A percentile compares a stretch with the other conserved stretches of the same genome.
phyloP scores from a whole-genome alignment of 2,329 filamentous ascomycete species.

The Ophiosphaerella narmari region DNA sequence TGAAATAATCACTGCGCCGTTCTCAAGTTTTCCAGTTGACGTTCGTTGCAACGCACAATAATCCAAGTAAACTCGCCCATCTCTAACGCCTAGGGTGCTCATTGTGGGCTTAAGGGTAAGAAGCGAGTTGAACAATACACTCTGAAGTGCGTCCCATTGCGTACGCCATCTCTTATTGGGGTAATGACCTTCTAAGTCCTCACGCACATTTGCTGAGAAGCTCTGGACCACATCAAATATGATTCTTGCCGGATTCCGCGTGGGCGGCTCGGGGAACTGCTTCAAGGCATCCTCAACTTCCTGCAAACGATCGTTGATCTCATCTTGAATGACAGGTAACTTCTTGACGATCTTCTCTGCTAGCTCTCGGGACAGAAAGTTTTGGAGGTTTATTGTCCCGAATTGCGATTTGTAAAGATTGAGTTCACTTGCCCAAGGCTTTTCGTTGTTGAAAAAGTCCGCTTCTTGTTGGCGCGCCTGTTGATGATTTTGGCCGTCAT shows the following conservation, averaged over 20 bases:
- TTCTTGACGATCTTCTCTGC: conserved; percentile 49
- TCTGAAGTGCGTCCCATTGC: conserved; percentile 52
- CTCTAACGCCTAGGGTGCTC: conserved; percentile 7
- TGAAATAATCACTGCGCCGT: conserved; percentile 17
- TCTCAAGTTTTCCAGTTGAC: too few relatives aligned
- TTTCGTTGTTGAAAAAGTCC: conserved; percentile 52
- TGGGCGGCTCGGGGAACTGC: conserved; percentile 68
- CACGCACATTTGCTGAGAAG: conserved; percentile 61
- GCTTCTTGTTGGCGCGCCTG: conserved; percentile 56
- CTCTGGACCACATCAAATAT: conserved; percentile 63
- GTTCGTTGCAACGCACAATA: conserved; percentile 4
- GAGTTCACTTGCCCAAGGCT: conserved; percentile 55
- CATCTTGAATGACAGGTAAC: conserved; percentile 49
- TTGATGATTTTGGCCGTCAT: conserved; percentile 49
- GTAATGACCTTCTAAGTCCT: conserved; percentile 58
- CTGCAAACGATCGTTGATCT: conserved; percentile 54
- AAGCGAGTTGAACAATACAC: conserved; percentile 56
- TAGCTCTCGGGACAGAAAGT: conserved; percentile 54
- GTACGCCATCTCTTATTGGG: conserved; percentile 49
- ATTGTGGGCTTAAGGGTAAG: conserved; percentile 34
- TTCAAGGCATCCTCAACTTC: conserved; percentile 61
- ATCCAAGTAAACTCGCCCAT: conserved; percentile 14
- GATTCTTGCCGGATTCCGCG: conserved; percentile 66
- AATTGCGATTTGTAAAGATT: conserved; percentile 50
- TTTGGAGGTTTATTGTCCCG: conserved; percentile 58